Evolutionary conservation across 768 basidiomycete genomes (phyloP), one percentile per base, ranked within the genome.

Genomic region (Russula earlei): DNA sequence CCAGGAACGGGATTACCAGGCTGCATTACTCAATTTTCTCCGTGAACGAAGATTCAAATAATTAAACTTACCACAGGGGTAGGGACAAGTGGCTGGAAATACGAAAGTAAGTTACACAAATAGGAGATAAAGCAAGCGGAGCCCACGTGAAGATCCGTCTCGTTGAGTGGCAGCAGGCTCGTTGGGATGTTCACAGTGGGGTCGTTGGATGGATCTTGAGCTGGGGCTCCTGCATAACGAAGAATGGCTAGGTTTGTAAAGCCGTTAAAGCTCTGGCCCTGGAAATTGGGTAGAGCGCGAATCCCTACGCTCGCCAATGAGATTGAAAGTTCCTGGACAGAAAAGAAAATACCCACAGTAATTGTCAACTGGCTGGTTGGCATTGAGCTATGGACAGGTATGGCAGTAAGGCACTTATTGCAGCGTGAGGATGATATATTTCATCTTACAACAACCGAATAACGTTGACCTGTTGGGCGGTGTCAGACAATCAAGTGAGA

Each of bases 321-420:
- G 34, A 36, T 15, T 14, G 14, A 36, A 14, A 15, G 14, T 2
- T 14, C 12, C 12, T 19, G 33, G 14, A 11, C 4, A 36, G 34
- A 4, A 15, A 15, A 15, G 14, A 11, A 12, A 12, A 36, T 5
- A 17, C 12, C 19, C 36, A 55, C 54, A 56, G 42, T 51, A 56
- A 44, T 56, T 56, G 17, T 7, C 20, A 17, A 45, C 36, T 0
- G 57, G 19, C 42, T 68, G 63, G 47, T 67, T 56, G 9, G 67
- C 65, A 17, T 56, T 52, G 17, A 55, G 40, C 54, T 55, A 40
- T 19, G 25, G 29, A 14, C 9, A 0, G 46, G 36, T 34, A 10
- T 11, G 5, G 17, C 7, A 19, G n/a, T 52, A 15, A 36, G 34
- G 4, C 4, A 27, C 38, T 38, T 7, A 5, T 43, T 43, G 5